A percentile compares a stretch with the other conserved stretches of the same genome.
Conservation (phyloP, 1,284 basidiomycete genomes). For the Chalciporus sp. region DNA sequence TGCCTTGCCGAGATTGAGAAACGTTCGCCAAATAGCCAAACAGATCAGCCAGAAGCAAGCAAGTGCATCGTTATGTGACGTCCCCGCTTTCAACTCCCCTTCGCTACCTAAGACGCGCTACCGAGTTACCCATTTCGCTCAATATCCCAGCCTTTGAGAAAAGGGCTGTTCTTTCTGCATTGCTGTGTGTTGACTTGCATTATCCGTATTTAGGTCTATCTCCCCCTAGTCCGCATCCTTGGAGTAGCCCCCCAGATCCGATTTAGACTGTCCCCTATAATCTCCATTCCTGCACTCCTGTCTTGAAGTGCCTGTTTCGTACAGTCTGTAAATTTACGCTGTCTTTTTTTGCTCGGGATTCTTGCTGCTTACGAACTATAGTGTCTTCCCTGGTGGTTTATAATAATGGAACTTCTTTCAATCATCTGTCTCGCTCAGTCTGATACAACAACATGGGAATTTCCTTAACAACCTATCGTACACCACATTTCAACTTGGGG, state of each 20-base stretch:
- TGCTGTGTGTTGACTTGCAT: slow-evolving; percentile 38
- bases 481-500: slow-evolving; percentile 4
- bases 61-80: slow-evolving; percentile 73
- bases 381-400: slow-evolving; percentile 42
- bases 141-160: slow-evolving; percentile 32
- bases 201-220: slow-evolving; percentile 39
- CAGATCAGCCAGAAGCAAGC: slow-evolving; percentile 57
- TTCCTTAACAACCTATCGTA: not conserved
- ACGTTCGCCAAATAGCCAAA: slow-evolving; percentile 57
- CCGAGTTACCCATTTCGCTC: slow-evolving; percentile 34
- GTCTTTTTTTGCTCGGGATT: slow-evolving; percentile 27
- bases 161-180: slow-evolving; percentile 26
- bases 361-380: slow-evolving; percentile 34
- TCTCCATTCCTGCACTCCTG: slow-evolving; percentile 25
- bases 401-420: slow-evolving; percentile 25
- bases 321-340: slow-evolving; percentile 34
- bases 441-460: not conserved
- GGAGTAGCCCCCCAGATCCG: slow-evolving; percentile 21
- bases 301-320: slow-evolving; percentile 26
- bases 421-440: not conserved
- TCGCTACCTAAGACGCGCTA: slow-evolving; percentile 24
- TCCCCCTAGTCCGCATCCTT: slow-evolving; percentile 7
- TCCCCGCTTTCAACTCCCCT: slow-evolving; percentile 10
- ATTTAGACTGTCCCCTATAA: slow-evolving; percentile 37
- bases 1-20: slow-evolving; percentile 89